Percentiles rank a stretch among this genome's conserved stretches.
These are phyloP conservation scores for Mycena galopus DNA, from an alignment of 768 basidiomycete species.

Conservation along the genomic window DNA sequence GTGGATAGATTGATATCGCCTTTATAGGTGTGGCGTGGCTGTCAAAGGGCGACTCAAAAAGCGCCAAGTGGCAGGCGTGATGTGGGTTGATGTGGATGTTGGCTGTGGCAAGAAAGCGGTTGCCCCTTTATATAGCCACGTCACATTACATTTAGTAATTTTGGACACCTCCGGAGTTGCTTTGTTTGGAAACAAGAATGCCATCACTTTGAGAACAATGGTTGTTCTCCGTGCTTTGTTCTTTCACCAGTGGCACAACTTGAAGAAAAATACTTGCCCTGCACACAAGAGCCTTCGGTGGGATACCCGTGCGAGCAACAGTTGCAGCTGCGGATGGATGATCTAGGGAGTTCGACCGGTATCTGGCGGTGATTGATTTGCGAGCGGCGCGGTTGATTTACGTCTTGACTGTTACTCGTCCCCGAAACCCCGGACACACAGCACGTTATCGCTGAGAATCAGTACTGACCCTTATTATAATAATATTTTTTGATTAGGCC, in stretches of 20 bases:
- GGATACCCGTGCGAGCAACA: neutral
- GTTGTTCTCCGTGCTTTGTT: slow-evolving; percentile 14
- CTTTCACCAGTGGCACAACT: neutral
- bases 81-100: slow-evolving; percentile 25
- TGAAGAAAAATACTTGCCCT: neutral
- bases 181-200: slow-evolving; percentile 27
- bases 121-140: slow-evolving; percentile 21
- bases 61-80: slow-evolving; percentile 6
- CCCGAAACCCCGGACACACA: neutral
- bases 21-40: slow-evolving; percentile 34
- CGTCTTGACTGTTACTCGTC: neutral
- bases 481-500: neutral
- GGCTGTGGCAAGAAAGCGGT: slow-evolving; percentile 3
- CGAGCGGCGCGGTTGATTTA: slow-evolving; percentile 10
- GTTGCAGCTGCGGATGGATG: neutral
- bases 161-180: slow-evolving; percentile 16
- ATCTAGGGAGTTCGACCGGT: slow-evolving; percentile 24
- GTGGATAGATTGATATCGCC: slow-evolving; percentile 25
- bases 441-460: slow-evolving; percentile 11
- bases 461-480: neutral
- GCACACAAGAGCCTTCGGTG: neutral
- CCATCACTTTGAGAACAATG: slow-evolving; percentile 34
- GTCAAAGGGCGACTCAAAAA: slow-evolving; percentile 23
- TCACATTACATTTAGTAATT: slow-evolving; percentile 27
- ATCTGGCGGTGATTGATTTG: slow-evolving; percentile 16